Conservation (phyloP, 2,329 filamentous ascomycete species). For the Fusarium palustre region DNA sequence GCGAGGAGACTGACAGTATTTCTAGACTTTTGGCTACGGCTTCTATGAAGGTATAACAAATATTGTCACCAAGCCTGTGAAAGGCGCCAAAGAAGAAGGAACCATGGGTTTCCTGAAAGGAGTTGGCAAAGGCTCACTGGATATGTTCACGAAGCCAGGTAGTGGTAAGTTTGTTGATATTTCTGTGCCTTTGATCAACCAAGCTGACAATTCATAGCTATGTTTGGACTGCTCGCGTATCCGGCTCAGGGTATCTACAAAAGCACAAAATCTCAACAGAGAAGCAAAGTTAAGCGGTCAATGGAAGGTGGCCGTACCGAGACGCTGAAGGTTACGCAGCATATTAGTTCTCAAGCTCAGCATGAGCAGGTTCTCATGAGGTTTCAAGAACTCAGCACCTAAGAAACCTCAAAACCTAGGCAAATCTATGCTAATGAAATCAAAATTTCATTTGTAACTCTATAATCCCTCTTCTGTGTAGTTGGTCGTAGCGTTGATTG, state of each 20-base stretch:
- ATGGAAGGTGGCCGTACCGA: neutral
- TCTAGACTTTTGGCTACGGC: neutral
- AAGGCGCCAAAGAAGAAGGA: neutral
- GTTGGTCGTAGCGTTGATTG: neutral
- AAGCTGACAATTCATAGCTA: neutral
- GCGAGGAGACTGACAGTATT: neutral
- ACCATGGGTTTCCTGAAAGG: neutral
- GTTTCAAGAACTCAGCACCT: neutral
- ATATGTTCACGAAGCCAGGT: neutral
- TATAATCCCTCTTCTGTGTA: neutral
- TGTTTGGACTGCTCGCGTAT: neutral
- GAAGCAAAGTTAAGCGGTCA: neutral
- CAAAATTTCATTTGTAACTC: fast-evolving
- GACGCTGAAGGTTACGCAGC: neutral
- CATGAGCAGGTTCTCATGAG: neutral
- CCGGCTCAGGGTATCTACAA: slow-evolving; percentile 2
- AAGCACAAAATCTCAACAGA: neutral
- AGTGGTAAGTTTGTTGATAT: neutral
- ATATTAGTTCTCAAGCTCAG: neutral
- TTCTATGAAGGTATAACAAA: slow-evolving; percentile 1
- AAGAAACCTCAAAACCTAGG: neutral
- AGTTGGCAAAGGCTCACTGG: neutral
- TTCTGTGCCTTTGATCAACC: neutral
- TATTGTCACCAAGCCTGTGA: neutral
- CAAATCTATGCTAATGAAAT: neutral